These are phyloP conservation scores for Tylopilus vinaceipallidus DNA, from an alignment of 768 basidiomycete genomes.

Conservation along the genomic window DNA sequence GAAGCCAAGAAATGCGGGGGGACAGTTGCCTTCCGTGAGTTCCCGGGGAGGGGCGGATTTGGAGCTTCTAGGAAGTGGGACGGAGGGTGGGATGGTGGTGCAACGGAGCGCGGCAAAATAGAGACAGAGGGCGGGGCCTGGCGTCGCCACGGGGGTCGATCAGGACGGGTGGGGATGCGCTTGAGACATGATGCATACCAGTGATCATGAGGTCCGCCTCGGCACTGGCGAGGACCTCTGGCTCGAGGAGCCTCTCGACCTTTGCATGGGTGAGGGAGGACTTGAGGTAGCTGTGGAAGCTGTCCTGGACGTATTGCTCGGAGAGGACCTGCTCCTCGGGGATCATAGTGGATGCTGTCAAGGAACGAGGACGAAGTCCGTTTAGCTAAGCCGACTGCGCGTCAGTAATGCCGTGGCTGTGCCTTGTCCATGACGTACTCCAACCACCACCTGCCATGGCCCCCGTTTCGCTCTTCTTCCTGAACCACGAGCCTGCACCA, in stretches of 20 bases:
- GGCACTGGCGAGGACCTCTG: conserved; percentile 70
- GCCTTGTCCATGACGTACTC: conserved; percentile 13
- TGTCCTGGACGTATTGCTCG: conserved; percentile 68
- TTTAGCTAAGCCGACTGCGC: conserved; percentile 1
- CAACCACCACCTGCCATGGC: neutral
- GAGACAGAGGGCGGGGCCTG: conserved; percentile 78
- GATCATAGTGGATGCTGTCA: conserved; percentile 11
- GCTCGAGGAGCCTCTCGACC: conserved; percentile 68
- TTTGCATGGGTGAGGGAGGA: conserved; percentile 78
- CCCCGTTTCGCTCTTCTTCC: neutral
- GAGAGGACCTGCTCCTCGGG: conserved; percentile 42
- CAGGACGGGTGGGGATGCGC: neutral
- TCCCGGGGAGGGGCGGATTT: conserved; percentile 51
- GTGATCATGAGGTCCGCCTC: conserved; percentile 86
- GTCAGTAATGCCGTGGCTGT: conserved; percentile 5
- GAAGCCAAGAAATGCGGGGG: conserved; percentile 63
- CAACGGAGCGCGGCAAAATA: conserved; percentile 82
- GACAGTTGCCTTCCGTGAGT: conserved; percentile 68
- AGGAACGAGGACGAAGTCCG: neutral
- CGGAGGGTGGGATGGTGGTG: conserved; percentile 74
- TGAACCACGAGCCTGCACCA: neutral
- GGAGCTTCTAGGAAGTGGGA: conserved; percentile 64
- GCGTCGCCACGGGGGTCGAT: neutral
- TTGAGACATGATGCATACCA: conserved; percentile 41
- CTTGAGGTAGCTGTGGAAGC: conserved; percentile 81